phyloP scores from a whole-genome alignment of 2,329 filamentous ascomycete species.

The Ascochyta viciae-villosae region DNA sequence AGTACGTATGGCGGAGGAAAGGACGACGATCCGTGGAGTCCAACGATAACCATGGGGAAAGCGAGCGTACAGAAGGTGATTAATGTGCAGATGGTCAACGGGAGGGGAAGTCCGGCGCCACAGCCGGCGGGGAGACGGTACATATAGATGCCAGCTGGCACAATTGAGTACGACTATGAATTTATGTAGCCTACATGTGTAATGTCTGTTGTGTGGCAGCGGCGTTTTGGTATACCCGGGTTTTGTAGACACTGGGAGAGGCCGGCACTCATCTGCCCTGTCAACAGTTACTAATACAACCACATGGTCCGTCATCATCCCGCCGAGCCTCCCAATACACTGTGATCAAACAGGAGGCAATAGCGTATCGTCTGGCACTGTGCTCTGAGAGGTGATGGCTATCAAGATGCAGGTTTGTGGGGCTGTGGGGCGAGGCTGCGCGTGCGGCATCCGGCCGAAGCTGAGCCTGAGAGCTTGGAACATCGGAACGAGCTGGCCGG shows the following conservation, averaged over 20 bases:
- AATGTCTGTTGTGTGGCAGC: slow-evolving; percentile 4
- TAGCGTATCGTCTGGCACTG: background rate
- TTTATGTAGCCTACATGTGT: background rate
- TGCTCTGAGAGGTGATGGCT: background rate
- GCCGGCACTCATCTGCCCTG: slow-evolving; percentile 12
- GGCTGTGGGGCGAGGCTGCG: background rate
- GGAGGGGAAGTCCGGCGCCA: slow-evolving; percentile 13
- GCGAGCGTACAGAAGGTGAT: slow-evolving; percentile 23
- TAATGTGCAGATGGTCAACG: slow-evolving; percentile 21
- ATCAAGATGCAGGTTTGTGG: background rate
- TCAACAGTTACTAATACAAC: background rate
- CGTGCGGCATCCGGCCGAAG: slow-evolving; percentile 4
- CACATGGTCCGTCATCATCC: background rate
- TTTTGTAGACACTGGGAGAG: background rate
- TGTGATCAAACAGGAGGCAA: background rate
- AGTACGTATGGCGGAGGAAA: slow-evolving; percentile 16
- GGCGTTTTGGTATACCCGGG: slow-evolving; percentile 17
- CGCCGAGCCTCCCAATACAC: background rate
- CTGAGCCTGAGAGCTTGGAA: slow-evolving; percentile 19
- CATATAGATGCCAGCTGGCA: background rate
- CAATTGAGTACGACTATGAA: background rate
- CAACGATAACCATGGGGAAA: slow-evolving; percentile 24
- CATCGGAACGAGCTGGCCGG: slow-evolving; percentile 26
- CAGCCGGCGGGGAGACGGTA: slow-evolving; percentile 4
- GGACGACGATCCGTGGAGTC: slow-evolving; percentile 30